Conservation (phyloP, 495 filamentous ascomycete species). For the Cryomyces minteri region DNA sequence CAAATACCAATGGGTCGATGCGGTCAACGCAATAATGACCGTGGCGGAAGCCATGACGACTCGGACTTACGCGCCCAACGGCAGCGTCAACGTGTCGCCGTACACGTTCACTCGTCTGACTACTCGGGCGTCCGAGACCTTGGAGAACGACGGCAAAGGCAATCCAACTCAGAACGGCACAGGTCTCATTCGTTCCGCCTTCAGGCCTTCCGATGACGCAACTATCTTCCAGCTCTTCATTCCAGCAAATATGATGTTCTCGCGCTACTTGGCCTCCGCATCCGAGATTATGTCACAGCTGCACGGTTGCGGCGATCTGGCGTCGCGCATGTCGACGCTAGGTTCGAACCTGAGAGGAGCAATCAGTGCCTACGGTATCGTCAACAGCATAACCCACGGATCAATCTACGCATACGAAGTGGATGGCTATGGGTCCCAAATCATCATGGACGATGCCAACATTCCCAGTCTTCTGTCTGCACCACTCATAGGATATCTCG, state of each 20-base stretch:
- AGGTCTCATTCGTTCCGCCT: conserved; percentile 41
- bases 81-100: conserved; percentile 29
- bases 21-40: conserved; percentile 33
- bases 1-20: conserved; percentile 39
- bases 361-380: conserved; percentile 32
- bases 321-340: conserved; percentile 30
- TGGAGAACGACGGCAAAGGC: conserved; percentile 40
- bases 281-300: conserved; percentile 34
- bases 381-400: conserved; percentile 25
- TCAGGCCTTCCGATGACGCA: conserved; percentile 45
- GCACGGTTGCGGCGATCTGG: conserved; percentile 23
- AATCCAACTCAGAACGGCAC: conserved; percentile 37
- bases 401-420: conserved; percentile 41
- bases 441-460: conserved; percentile 46
- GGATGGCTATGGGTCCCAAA: conserved; percentile 34
- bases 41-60: conserved; percentile 39
- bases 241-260: conserved; percentile 53
- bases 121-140: conserved; percentile 36
- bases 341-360: conserved; percentile 28
- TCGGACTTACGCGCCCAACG: conserved; percentile 37
- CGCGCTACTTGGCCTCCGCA: conserved; percentile 33
- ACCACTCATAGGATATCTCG: conserved; percentile 32
- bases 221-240: conserved; percentile 41
- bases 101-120: conserved; percentile 42
- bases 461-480: conserved; percentile 36